phyloP scores from a whole-genome alignment of 1,284 basidiomycete genomes.

The Entoloma clypeatum region DNA sequence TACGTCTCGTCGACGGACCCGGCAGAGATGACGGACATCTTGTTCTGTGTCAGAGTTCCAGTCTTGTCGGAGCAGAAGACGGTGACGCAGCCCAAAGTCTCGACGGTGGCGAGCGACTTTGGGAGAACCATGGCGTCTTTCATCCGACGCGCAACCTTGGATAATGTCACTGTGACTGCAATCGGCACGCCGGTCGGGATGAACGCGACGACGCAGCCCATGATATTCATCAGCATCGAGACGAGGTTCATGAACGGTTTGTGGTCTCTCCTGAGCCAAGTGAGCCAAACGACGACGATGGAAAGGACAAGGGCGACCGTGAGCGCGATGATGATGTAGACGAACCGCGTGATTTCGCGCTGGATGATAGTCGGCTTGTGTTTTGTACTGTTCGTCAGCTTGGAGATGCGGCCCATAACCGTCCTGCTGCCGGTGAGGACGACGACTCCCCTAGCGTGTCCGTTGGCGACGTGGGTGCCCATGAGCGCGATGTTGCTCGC shows the following conservation, averaged over 20 bases:
- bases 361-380: slow-evolving; percentile 48
- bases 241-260: slow-evolving; percentile 37
- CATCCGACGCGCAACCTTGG: slow-evolving; percentile 27
- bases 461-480: slow-evolving; percentile 51
- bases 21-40: slow-evolving; percentile 40
- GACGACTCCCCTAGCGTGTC: slow-evolving; percentile 54
- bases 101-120: slow-evolving; percentile 35
- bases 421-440: slow-evolving; percentile 58
- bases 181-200: slow-evolving; percentile 39
- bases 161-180: slow-evolving; percentile 17
- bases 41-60: slow-evolving; percentile 45
- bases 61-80: slow-evolving; percentile 32
- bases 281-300: slow-evolving; percentile 42
- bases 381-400: slow-evolving; percentile 48
- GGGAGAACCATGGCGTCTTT: slow-evolving; percentile 52
- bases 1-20: slow-evolving; percentile 30
- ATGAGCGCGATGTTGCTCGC: slow-evolving; percentile 60
- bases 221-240: slow-evolving; percentile 41
- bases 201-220: slow-evolving; percentile 47
- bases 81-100: slow-evolving; percentile 26
- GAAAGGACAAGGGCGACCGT: slow-evolving; percentile 39
- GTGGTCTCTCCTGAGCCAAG: slow-evolving; percentile 39
- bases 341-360: slow-evolving; percentile 46
- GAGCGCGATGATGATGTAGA: slow-evolving; percentile 42
- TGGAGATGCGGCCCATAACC: slow-evolving; percentile 59